Conservation (phyloP, 1,284 basidiomycete genomes). For the Ustilago sp. region DNA sequence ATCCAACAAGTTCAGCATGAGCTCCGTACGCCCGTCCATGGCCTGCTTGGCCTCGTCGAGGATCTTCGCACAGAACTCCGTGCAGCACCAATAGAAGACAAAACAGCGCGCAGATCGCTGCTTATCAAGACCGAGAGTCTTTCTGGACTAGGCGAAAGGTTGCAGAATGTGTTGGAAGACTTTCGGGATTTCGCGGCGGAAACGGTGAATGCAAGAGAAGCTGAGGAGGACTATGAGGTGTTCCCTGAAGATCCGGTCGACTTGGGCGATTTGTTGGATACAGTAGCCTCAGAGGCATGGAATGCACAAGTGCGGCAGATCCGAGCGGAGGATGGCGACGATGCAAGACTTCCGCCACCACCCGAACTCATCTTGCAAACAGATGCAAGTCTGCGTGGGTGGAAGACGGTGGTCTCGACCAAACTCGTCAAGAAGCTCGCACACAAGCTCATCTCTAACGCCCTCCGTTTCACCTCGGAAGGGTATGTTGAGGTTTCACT, state of each 20-base stretch:
- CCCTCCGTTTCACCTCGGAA: constrained; percentile 52
- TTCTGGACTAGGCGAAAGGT: constrained; percentile 42
- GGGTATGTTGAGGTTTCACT: constrained; percentile 54
- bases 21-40: constrained; percentile 54
- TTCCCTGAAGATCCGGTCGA: constrained; percentile 39
- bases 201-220: constrained; percentile 40
- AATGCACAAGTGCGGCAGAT: constrained; percentile 49
- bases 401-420: constrained; percentile 46
- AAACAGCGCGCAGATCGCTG: constrained; percentile 16
- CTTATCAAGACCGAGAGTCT: constrained; percentile 33
- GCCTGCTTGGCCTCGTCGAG: constrained; percentile 40
- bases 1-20: constrained; percentile 60
- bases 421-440: constrained; percentile 36
- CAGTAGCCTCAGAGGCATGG: constrained; percentile 42
- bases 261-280: constrained; percentile 42
- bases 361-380: constrained; percentile 54
- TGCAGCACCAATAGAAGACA: constrained; percentile 11
- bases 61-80: constrained; percentile 31
- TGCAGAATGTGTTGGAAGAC: constrained; percentile 43
- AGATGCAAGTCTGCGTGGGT: constrained; percentile 46
- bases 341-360: constrained; percentile 54
- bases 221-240: constrained; percentile 31
- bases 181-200: constrained; percentile 50
- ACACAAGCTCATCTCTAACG: constrained; percentile 55
- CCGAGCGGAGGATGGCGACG: constrained; percentile 46